Conservation (phyloP, 2,329 filamentous ascomycete genomes). For the Claviceps sp. region DNA sequence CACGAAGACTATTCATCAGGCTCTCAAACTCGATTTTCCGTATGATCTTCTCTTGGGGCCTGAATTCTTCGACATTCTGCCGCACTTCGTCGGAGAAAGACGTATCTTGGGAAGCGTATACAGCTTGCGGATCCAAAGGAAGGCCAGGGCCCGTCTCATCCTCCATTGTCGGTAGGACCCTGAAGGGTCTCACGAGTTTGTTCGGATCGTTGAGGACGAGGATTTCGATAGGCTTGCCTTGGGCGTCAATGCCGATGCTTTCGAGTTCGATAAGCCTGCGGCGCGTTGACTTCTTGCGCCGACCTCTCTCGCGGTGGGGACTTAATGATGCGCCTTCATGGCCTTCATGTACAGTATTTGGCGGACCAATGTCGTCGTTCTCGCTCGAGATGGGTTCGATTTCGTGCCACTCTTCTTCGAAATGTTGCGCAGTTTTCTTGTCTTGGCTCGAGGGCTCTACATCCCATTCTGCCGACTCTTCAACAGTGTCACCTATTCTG, state of each 20-base stretch:
- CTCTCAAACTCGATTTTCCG: constrained; percentile 26
- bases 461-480: constrained; percentile 7
- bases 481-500: background rate
- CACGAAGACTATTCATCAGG: constrained; percentile 23
- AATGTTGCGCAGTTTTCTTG: background rate
- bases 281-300: constrained; percentile 6
- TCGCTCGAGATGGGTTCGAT: background rate
- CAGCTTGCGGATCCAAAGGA: constrained; percentile 18
- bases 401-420: background rate
- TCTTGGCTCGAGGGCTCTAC: background rate
- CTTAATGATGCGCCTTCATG: background rate
- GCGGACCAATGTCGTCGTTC: background rate
- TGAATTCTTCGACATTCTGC: constrained; percentile 34
- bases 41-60: constrained; percentile 27
- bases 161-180: constrained; percentile 8
- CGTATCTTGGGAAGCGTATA: constrained; percentile 14
- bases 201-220: constrained; percentile 33
- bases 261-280: constrained; percentile 17
- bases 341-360: background rate
- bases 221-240: constrained; percentile 26
- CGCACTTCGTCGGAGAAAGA: constrained; percentile 22
- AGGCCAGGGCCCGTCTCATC: constrained; percentile 6
- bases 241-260: constrained; percentile 18
- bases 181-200: constrained; percentile 12
- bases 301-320: background rate